A percentile compares a stretch with the other conserved stretches of the same genome.
These are phyloP conservation scores for Mortierella sp. DNA, from an alignment of 371 early-diverging fungal genomes.

Conservation along the genomic window DNA sequence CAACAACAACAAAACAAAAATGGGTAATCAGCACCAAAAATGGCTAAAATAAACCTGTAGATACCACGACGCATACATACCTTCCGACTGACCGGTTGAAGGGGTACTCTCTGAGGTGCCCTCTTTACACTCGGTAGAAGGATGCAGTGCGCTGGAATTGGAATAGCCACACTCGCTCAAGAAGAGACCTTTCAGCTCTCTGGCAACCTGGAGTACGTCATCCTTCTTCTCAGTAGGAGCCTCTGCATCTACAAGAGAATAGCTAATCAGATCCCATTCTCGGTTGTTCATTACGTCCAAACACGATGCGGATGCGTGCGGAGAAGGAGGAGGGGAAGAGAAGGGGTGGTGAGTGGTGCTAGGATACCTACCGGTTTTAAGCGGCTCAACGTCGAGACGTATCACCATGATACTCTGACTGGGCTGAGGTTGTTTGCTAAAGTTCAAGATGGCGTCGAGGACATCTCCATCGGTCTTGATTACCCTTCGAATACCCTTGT, in stretches of 20 bases:
- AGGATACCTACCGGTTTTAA: conserved; percentile 15
- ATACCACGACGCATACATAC: neutral
- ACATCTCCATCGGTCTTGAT: conserved; percentile 37
- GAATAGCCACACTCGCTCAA: neutral
- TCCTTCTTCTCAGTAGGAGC: neutral
- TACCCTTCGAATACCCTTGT: conserved; percentile 17
- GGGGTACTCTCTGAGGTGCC: neutral
- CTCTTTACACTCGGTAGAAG: no score
- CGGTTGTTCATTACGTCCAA: no score
- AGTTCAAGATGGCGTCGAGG: conserved; percentile 22
- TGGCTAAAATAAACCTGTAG: neutral
- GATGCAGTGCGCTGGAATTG: no score
- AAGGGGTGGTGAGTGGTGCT: no score
- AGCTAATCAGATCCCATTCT: no score
- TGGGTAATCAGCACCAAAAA: conserved; percentile 26
- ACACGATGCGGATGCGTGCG: no score
- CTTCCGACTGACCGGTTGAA: neutral
- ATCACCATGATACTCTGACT: conserved; percentile 30
- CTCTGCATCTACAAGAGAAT: no score
- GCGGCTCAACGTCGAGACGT: conserved; percentile 41
- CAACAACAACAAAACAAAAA: neutral
- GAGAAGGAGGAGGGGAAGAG: no score
- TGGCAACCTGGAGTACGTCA: neutral
- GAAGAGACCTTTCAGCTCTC: conserved; percentile 1
- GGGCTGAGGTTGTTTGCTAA: conserved; percentile 27